Percentiles rank a stretch among this genome's conserved stretches.
These are phyloP conservation scores for Curvularia verruculosa DNA, from an alignment of 2,329 filamentous ascomycete species.

Conservation along the genomic window DNA sequence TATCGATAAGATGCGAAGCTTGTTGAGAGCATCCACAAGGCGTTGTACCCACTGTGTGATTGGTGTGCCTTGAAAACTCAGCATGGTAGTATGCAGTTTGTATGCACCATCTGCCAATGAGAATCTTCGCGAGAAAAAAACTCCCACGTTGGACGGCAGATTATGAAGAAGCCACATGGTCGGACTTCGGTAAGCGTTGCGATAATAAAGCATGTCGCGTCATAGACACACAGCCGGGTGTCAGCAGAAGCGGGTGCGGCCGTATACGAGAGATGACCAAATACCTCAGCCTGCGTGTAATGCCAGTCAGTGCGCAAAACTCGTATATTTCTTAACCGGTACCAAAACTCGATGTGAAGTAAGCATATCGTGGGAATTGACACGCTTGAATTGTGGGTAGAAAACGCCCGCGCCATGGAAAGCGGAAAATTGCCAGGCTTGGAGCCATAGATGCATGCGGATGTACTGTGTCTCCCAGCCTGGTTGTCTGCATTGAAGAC, in stretches of 20 bases:
- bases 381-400: not conserved
- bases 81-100: not conserved
- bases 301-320: not conserved
- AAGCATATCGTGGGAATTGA: not conserved
- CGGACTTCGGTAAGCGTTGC: not conserved
- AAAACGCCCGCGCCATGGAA: not conserved
- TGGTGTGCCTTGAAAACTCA: slow-evolving; percentile 10
- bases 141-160: not conserved
- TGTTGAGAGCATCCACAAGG: slow-evolving; percentile 2
- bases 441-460: not conserved
- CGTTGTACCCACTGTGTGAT: slow-evolving; percentile 11
- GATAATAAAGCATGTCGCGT: slow-evolving; percentile 3
- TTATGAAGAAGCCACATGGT: not conserved
- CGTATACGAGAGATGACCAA: slow-evolving; percentile 6
- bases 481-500: not conserved
- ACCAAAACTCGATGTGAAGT: not conserved
- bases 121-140: not conserved
- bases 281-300: not conserved
- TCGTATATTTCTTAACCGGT: not conserved
- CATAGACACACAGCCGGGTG: slow-evolving; percentile 1
- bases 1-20: slow-evolving; percentile 19
- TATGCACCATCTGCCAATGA: slow-evolving; percentile 13
- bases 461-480: slow-evolving; percentile 4
- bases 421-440: not conserved
- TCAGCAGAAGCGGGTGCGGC: not conserved